Evolutionary conservation across 768 basidiomycete genomes (phyloP).

Genomic region (Termitomyces sp.): DNA sequence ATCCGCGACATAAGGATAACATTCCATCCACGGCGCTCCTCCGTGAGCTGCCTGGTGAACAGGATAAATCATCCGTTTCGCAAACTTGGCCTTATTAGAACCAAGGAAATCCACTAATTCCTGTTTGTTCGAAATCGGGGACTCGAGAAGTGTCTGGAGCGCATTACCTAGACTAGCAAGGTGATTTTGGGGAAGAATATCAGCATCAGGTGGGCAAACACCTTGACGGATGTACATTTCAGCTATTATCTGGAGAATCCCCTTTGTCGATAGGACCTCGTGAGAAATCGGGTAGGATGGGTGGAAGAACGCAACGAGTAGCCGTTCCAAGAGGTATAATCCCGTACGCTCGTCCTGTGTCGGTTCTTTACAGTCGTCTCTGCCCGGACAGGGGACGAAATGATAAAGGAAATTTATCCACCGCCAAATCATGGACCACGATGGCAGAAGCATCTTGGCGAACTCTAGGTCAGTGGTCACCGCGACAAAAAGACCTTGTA

Average conservation of each 20-base stretch:
- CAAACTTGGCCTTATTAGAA: neutral
- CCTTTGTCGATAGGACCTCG: neutral
- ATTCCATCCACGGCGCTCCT: neutral
- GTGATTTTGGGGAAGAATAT: neutral
- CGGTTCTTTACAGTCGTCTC: neutral
- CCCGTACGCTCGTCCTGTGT: neutral
- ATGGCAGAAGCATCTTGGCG: neutral
- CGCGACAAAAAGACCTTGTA: neutral
- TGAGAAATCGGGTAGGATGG: neutral
- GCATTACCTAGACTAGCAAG: neutral
- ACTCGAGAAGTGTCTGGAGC: neutral
- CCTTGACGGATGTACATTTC: neutral
- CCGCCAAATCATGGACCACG: neutral
- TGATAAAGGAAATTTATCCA: neutral
- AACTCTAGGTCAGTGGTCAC: neutral
- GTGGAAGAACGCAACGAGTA: neutral
- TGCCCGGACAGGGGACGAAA: neutral
- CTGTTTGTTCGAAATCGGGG: neutral
- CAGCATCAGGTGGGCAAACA: neutral
- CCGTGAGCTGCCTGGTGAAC: neutral
- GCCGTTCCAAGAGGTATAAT: neutral
- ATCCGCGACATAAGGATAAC: neutral
- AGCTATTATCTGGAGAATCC: neutral
- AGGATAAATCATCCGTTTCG: neutral
- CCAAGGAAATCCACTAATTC: neutral